Conservation (phyloP, 1,284 basidiomycete species). For the Marasmius sp. region DNA sequence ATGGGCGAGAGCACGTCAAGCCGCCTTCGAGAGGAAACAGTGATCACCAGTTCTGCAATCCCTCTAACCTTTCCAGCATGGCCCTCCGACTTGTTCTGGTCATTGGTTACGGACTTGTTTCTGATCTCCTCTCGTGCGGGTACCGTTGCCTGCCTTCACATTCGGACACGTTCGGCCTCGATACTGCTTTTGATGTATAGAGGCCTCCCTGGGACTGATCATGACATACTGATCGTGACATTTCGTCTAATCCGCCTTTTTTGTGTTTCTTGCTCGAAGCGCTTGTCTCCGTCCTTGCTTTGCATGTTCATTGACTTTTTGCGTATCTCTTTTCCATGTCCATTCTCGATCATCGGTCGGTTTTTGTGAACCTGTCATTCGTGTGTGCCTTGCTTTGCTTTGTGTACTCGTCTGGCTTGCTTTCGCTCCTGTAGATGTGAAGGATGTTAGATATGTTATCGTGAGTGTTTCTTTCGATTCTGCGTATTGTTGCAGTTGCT, state of each 20-base stretch:
- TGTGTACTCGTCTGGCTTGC: conserved; percentile 25
- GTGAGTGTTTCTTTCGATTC: conserved; percentile 47
- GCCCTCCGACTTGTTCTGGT: conserved; percentile 25
- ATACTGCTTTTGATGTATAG: conserved; percentile 24
- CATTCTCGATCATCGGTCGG: conserved; percentile 25
- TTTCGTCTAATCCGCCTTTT: conserved; percentile 35
- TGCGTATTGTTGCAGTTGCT: conserved; percentile 8
- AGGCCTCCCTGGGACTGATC: conserved; percentile 30
- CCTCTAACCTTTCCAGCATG: conserved; percentile 40
- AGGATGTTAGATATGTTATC: conserved; percentile 92
- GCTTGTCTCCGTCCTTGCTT: conserved; percentile 48
- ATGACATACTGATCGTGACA: conserved; percentile 11
- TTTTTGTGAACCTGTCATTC: conserved; percentile 33
- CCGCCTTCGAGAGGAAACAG: conserved; percentile 42
- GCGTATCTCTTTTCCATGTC: conserved; percentile 33
- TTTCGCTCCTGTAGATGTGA: conserved; percentile 70
- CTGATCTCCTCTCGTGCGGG: conserved; percentile 41
- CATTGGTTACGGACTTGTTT: conserved; percentile 45
- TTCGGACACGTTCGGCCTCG: conserved; percentile 45
- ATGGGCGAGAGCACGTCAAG: conserved; percentile 45
- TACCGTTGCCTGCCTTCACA: conserved; percentile 44
- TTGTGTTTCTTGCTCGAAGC: conserved; percentile 49
- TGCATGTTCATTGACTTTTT: conserved; percentile 57
- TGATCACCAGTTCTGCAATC: conserved; percentile 35
- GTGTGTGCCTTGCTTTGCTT: conserved; percentile 35